Base-by-base conservation (phyloP, 768 basidiomycete genomes). In the Tubosaeta brunneosetosa region DNA sequence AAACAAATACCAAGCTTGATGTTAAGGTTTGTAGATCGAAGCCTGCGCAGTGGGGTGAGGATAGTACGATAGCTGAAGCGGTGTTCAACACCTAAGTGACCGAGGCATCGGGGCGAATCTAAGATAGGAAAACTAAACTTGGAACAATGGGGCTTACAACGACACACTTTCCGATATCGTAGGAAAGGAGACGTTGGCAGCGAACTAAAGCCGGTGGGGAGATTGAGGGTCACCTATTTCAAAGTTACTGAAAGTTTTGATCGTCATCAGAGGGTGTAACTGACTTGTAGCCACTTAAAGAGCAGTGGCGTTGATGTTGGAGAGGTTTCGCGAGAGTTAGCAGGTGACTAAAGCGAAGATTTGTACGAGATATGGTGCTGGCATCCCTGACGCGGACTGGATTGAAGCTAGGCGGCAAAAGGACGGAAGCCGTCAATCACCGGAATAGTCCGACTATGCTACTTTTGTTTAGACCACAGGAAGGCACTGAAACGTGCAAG, bases 381-480 rank as follows among this genome's bases (percentile, higher is more conserved):
- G 17, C 34, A 52, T 25, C 34, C 38, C 29, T 19, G 25, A 17
- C 29, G 36, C 26, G 25, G 29, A 46, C 53, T 32, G 31, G 45
- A 32, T 17, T 44, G 17, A 41, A 27, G 51, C 44, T 44, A 27
- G 37, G 52, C 61, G 53, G 59, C 42, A 55, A 50, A 36, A 56
- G 34, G 42, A 52, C 65, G 62, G 65, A 52, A 29, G 52, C 1
- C 43, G 10, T 49, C 19, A 62, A 62, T 36, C 53, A 16, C 64
- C 65, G 62, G 59, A 42, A 50, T 50, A 47, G 41, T 45, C 36
- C 47, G 11, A 19, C 6, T 1, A 19, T 11, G 29, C 49, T 51
- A 49, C 51, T 45, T 55, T 64, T 45, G 56, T 46, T 44, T 59
- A 48, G 26, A 11, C 45, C 38, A 44, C 40, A 45, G 44, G 33